A percentile compares a stretch with the other conserved stretches of the same genome.
These are phyloP conservation scores for Uronychia binucleata DNA, from an alignment of 73 alveolate genomes.

Conservation along the genomic window DNA sequence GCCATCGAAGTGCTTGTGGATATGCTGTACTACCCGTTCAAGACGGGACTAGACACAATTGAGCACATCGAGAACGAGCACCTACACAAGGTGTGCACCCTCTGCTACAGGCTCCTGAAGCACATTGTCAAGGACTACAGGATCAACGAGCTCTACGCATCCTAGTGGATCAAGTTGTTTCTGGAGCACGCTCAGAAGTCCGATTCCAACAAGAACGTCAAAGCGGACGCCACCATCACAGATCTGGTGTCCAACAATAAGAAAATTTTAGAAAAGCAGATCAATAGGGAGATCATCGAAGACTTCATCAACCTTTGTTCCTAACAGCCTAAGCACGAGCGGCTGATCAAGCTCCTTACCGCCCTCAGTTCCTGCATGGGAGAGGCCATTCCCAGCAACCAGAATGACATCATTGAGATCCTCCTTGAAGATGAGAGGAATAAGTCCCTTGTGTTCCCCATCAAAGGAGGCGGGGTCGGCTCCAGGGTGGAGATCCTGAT, in stretches of 20 bases:
- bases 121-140: conserved; percentile 60
- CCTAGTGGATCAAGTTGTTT: conserved; percentile 66
- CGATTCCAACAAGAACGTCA: conserved; percentile 25
- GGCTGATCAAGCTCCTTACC: conserved; percentile 42
- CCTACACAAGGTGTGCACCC: conserved; percentile 11
- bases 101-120: conserved; percentile 47
- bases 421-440: conserved; percentile 4
- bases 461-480: neutral
- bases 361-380: conserved; percentile 62
- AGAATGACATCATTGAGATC: conserved; percentile 41
- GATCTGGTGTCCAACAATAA: conserved; percentile 52
- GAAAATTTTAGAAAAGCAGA: conserved; percentile 52
- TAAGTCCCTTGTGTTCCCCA: neutral
- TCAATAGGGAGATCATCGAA: conserved; percentile 32
- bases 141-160: conserved; percentile 68
- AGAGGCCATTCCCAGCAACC: conserved; percentile 47
- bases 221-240: conserved; percentile 57
- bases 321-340: conserved; percentile 46
- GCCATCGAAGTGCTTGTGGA: conserved; percentile 25
- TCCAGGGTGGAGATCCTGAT: neutral
- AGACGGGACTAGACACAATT: conserved; percentile 10
- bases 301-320: conserved; percentile 52
- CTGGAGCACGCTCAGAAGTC: conserved; percentile 59
- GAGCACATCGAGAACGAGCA: neutral
- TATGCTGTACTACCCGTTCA: conserved; percentile 27